phyloP scores from a whole-genome alignment of 371 early-diverging fungal species.

The Amoeboaphelidium protococcarum region DNA sequence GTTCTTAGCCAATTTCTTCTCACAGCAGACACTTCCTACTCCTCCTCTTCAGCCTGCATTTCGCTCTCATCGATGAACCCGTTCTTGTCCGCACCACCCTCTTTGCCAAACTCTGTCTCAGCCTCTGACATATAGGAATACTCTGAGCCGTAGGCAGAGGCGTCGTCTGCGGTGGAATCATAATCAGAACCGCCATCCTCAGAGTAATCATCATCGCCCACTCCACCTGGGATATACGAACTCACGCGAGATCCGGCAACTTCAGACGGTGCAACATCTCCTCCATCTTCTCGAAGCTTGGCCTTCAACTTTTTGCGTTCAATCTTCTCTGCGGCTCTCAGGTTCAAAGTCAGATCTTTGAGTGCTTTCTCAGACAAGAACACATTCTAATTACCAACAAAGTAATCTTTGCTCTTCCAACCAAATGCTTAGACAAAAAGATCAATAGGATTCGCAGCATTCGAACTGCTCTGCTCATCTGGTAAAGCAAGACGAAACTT shows the following conservation, averaged over 20 bases:
- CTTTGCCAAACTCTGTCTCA: no score
- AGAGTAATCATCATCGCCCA: conserved; percentile 6
- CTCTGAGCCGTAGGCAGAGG: no score
- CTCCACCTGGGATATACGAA: background rate
- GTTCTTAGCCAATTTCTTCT: background rate
- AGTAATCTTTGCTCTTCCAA: conserved; percentile 34
- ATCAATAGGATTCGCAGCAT: conserved; percentile 27
- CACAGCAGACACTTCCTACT: conserved; percentile 3
- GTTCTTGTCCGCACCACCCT: background rate
- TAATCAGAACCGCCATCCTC: conserved; percentile 6
- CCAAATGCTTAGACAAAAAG: conserved; percentile 23
- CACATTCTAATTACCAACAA: conserved; percentile 31
- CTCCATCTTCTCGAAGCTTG: background rate
- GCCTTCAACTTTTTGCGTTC: conserved; percentile 2
- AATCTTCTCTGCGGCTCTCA: background rate
- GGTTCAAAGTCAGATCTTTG: conserved; percentile 31
- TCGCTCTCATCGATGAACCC: no score
- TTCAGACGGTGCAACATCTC: conserved; percentile 3
- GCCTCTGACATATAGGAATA: no score
- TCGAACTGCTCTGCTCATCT: conserved; percentile 32
- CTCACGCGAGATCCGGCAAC: background rate
- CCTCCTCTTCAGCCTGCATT: conserved; percentile 17
- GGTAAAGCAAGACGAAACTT: background rate
- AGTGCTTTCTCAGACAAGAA: conserved; percentile 43
- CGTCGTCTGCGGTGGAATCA: conserved; percentile 4